Percentiles rank a stretch among this genome's conserved stretches.
Evolutionary conservation across 2,329 filamentous ascomycete species (phyloP).

Genomic region (Cercospora sp.): DNA sequence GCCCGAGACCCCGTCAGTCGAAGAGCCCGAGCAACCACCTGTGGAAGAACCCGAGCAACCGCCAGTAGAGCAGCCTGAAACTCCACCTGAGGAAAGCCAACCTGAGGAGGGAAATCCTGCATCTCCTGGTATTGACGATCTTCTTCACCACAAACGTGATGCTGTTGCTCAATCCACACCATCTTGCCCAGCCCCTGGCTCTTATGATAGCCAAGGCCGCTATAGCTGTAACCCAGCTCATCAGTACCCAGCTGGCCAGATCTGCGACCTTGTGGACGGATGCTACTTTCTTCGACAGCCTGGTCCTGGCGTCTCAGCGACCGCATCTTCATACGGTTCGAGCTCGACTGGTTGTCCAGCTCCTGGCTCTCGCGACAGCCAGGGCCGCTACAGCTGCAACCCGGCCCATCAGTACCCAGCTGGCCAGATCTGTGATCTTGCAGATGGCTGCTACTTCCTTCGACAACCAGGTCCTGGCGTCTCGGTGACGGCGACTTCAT

Average conservation of each 20-base stretch:
- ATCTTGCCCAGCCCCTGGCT: conserved; percentile 13
- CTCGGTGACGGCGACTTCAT: not conserved
- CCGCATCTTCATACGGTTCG: not conserved
- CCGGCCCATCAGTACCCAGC: conserved; percentile 29
- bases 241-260: conserved; percentile 26
- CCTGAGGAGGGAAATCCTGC: not conserved
- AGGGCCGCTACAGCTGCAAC: conserved; percentile 26
- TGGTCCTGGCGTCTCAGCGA: not conserved
- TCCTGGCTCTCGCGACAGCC: conserved; percentile 4
- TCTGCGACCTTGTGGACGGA: conserved; percentile 18
- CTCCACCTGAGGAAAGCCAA: not conserved
- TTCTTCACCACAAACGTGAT: not conserved
- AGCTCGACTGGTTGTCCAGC: conserved; percentile 9
- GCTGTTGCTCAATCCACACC: not conserved
- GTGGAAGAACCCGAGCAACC: not conserved
- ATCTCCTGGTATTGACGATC: not conserved
- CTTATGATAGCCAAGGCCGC: not conserved
- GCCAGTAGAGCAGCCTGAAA: not conserved
- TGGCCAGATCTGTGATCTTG: conserved; percentile 23
- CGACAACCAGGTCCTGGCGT: not conserved
- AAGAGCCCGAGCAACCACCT: not conserved
- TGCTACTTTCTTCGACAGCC: conserved; percentile 3
- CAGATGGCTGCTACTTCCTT: conserved; percentile 10
- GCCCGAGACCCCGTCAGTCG: not conserved
- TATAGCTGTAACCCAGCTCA: conserved; percentile 32